Conservation (phyloP, 2,329 filamentous ascomycete species). For the Dactylellina haptotyla region DNA sequence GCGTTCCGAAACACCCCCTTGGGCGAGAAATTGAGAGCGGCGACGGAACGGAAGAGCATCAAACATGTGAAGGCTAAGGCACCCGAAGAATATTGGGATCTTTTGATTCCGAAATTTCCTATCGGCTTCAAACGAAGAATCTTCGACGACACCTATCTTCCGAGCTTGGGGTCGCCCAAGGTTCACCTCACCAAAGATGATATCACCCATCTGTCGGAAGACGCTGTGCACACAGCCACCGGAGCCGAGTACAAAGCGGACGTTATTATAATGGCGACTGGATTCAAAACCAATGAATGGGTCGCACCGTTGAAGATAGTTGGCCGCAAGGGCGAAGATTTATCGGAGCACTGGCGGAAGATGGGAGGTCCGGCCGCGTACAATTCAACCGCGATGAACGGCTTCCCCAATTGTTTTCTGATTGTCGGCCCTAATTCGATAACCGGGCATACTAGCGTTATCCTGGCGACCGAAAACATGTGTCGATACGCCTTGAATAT, state of each 20-base stretch:
- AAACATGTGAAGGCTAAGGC: conserved; percentile 65
- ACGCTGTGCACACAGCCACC: conserved; percentile 61
- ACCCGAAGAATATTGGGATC: conserved; percentile 71
- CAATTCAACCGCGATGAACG: conserved; percentile 68
- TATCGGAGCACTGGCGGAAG: conserved; percentile 69
- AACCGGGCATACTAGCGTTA: conserved; percentile 71
- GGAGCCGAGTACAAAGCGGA: conserved; percentile 66
- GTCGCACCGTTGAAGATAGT: conserved; percentile 67
- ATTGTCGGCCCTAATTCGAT: conserved; percentile 69
- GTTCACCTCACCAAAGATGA: conserved; percentile 68
- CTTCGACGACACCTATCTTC: conserved; percentile 69
- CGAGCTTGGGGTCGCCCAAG: conserved; percentile 66
- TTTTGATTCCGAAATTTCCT: conserved; percentile 71
- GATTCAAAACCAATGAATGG: conserved; percentile 69
- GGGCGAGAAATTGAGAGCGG: conserved; percentile 61
- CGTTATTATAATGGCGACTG: conserved; percentile 71
- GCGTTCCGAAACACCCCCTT: conserved; percentile 63
- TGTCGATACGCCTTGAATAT: conserved; percentile 71
- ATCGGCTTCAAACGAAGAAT: conserved; percentile 73
- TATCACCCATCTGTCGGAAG: conserved; percentile 64
- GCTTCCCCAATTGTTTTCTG: conserved; percentile 74
- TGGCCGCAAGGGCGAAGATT: conserved; percentile 65
- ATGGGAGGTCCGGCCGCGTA: conserved; percentile 73
- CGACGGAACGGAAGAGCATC: conserved; percentile 63
- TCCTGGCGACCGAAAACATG: conserved; percentile 71